Evolutionary conservation across 495 filamentous ascomycete species (phyloP).

Genomic region (Penicillium robsamsonii): DNA sequence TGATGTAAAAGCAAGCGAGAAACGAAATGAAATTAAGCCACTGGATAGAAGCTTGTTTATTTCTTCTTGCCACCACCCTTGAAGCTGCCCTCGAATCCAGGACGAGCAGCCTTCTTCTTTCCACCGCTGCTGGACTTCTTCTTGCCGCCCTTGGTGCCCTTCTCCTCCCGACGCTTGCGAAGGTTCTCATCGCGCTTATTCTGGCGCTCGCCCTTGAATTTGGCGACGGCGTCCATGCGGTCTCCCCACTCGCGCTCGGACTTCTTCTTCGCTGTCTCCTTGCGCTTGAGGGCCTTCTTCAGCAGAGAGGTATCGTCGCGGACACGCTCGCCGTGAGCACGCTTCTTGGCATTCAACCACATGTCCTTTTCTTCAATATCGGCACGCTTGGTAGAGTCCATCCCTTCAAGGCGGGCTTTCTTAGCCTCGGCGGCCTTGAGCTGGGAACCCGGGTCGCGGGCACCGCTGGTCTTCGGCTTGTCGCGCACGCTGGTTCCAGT

Average conservation of each 20-base stretch:
- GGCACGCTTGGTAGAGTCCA: constrained; percentile 74
- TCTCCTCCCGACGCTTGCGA: constrained; percentile 75
- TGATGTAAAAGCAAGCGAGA: constrained; percentile 1
- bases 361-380: constrained; percentile 89
- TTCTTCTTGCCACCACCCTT: constrained; percentile 53
- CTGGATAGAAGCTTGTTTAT: constrained; percentile 32
- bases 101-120: constrained; percentile 60
- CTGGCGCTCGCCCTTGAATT: constrained; percentile 73
- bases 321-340: constrained; percentile 87
- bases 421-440: constrained; percentile 66
- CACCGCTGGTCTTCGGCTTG: constrained; percentile 64
- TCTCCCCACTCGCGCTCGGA: constrained; percentile 88
- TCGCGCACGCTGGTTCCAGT: constrained; percentile 60
- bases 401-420: constrained; percentile 65
- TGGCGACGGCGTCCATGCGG: constrained; percentile 68
- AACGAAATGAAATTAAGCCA: constrained; percentile 27
- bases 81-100: constrained; percentile 94
- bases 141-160: constrained; percentile 63
- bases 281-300: constrained; percentile 92
- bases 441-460: constrained; percentile 75
- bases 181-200: constrained; percentile 89
- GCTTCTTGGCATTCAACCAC: constrained; percentile 89
- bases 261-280: constrained; percentile 85
- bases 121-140: constrained; percentile 53
- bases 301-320: constrained; percentile 82